Conservation (phyloP, 176 grass and related monocot species). For the Eleusine indica region DNA sequence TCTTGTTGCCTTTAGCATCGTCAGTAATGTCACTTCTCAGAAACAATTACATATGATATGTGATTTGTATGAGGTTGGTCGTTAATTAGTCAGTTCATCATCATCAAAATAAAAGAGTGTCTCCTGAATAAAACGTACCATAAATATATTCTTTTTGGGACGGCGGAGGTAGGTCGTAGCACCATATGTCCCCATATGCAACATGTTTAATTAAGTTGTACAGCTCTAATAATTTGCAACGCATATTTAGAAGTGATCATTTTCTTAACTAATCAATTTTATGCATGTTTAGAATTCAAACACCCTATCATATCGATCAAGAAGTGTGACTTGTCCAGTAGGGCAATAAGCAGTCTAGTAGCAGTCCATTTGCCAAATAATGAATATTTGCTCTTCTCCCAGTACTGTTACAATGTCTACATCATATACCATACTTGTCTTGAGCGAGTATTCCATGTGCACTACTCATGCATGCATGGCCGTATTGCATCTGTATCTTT, state of each 20-base stretch:
- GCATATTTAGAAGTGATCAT: neutral
- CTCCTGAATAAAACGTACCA: no score
- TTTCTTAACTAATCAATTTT: neutral
- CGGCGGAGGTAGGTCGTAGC: no score
- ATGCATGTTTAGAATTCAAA: neutral
- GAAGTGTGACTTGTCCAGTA: neutral
- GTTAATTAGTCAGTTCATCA: no score
- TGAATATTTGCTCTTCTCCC: neutral
- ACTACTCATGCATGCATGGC: neutral
- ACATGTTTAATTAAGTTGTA: neutral
- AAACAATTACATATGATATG: neutral
- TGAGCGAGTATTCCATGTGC: conserved; percentile 28
- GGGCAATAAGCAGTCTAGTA: neutral
- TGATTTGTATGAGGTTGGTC: no score
- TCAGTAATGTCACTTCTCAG: neutral
- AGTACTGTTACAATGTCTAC: conserved; percentile 41
- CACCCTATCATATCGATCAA: neutral
- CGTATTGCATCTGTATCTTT: neutral
- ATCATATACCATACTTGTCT: conserved; percentile 48
- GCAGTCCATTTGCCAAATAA: neutral
- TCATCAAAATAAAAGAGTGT: no score
- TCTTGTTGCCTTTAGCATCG: neutral
- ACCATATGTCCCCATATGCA: neutral
- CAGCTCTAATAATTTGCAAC: neutral
- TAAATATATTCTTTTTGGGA: no score